A percentile compares a stretch with the other conserved stretches of the same genome.
Evolutionary conservation across 2,329 filamentous ascomycete species (phyloP).

Genomic region (Talaromyces sp.): DNA sequence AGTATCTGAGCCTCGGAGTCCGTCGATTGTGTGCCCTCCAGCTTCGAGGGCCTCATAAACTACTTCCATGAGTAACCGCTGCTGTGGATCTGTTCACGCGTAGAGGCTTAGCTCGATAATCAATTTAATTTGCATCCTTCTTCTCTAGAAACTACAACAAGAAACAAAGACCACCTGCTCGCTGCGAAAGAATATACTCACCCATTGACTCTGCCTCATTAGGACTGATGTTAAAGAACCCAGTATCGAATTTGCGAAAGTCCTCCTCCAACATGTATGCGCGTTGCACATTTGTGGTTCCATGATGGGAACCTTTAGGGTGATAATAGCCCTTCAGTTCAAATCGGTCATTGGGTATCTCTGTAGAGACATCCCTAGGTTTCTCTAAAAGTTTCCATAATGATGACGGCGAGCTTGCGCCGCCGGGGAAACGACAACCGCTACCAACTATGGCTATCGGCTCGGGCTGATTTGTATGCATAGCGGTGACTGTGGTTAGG

Average conservation of each 20-base stretch:
- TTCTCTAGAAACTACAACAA: not conserved
- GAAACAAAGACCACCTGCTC: not conserved
- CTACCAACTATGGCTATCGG: slow-evolving; percentile 15
- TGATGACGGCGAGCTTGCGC: not conserved
- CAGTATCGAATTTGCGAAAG: not conserved
- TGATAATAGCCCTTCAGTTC: no score
- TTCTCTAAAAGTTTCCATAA: slow-evolving; percentile 20
- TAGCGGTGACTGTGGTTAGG: not conserved
- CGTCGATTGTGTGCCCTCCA: no score
- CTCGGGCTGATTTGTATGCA: not conserved
- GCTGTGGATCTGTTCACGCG: not conserved
- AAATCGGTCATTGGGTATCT: no score
- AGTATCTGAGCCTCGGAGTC: no score
- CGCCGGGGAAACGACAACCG: slow-evolving; percentile 14
- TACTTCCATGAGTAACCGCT: no score
- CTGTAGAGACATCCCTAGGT: slow-evolving; percentile 3
- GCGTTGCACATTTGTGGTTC: not conserved
- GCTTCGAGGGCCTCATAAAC: no score
- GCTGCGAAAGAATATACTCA: not conserved
- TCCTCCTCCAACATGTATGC: not conserved
- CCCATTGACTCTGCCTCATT: not conserved
- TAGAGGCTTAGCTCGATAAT: not conserved
- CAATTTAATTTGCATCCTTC: not conserved
- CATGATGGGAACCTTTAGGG: no score
- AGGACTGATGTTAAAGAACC: not conserved